Percentiles rank a stretch among this genome's conserved stretches.
These are phyloP conservation scores for Paramecium pentaurelia DNA, from an alignment of 73 alveolate genomes.

Conservation along the genomic window DNA sequence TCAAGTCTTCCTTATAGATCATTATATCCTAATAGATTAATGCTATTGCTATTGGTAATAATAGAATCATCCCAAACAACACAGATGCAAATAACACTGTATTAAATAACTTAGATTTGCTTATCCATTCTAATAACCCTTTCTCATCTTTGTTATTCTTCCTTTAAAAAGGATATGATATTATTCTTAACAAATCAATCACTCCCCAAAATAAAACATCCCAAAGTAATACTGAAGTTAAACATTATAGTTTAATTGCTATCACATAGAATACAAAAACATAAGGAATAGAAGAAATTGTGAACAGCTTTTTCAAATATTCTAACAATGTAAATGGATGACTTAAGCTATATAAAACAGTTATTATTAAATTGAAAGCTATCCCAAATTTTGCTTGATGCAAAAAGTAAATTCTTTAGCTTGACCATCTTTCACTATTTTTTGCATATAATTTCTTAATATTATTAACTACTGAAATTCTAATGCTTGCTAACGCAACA, in stretches of 20 bases:
- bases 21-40: not conserved
- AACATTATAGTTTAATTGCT: not conserved
- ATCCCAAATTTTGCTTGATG: conserved; percentile 14
- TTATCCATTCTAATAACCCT: not conserved
- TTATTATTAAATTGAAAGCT: not conserved
- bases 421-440: not conserved
- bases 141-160: not conserved
- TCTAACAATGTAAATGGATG: not conserved
- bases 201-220: not conserved
- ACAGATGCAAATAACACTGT: not conserved
- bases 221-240: not conserved
- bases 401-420: not conserved
- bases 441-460: not conserved
- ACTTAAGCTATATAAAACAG: not conserved
- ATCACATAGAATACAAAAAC: not conserved
- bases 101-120: not conserved
- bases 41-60: not conserved
- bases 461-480: not conserved
- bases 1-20: not conserved
- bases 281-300: not conserved
- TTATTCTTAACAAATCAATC: not conserved
- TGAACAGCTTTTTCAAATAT: not conserved
- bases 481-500: not conserved
- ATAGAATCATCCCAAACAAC: not conserved
- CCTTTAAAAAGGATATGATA: not conserved